Percentiles rank a stretch among this genome's conserved stretches.
Evolutionary conservation across 495 filamentous ascomycete species (phyloP).

Genomic region (Penicilliopsis zonata): DNA sequence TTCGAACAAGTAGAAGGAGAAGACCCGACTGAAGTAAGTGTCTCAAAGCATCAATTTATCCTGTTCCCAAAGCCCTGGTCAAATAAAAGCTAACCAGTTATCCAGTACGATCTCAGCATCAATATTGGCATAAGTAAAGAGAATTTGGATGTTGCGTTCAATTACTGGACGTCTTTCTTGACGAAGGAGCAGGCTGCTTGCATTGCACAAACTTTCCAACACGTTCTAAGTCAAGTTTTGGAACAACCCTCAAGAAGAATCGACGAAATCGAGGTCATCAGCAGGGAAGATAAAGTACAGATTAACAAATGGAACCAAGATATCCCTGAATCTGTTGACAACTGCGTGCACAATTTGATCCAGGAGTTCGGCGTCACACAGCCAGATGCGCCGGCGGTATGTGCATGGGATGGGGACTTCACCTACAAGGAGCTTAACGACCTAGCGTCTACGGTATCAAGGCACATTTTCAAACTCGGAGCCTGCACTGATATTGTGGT

Average conservation of each 20-base stretch:
- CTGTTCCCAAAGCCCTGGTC: too few relatives aligned
- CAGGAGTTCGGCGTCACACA: background rate
- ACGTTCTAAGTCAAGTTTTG: background rate
- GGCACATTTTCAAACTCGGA: constrained; percentile 18
- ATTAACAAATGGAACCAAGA: background rate
- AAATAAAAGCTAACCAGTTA: too few relatives aligned
- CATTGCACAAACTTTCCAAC: background rate
- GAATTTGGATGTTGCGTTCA: too few relatives aligned
- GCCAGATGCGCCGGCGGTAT: constrained; percentile 7
- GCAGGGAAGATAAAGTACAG: background rate
- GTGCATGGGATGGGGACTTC: constrained; percentile 13
- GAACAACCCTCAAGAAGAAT: background rate
- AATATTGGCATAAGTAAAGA: too few relatives aligned
- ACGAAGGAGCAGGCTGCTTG: background rate
- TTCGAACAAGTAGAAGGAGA: too few relatives aligned
- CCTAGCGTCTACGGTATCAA: constrained; percentile 21
- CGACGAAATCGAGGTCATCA: background rate
- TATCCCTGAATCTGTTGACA: background rate
- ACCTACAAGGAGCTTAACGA: constrained; percentile 18
- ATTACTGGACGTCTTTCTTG: background rate
- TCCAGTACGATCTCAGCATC: too few relatives aligned
- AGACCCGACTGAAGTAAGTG: background rate
- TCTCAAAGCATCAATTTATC: too few relatives aligned
- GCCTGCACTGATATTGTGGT: constrained; percentile 23
- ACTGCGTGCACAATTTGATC: background rate